Percentiles rank a stretch among this genome's conserved stretches.
phyloP scores from a whole-genome alignment of 2,329 filamentous ascomycete species.

The Madurella mycetomatis region DNA sequence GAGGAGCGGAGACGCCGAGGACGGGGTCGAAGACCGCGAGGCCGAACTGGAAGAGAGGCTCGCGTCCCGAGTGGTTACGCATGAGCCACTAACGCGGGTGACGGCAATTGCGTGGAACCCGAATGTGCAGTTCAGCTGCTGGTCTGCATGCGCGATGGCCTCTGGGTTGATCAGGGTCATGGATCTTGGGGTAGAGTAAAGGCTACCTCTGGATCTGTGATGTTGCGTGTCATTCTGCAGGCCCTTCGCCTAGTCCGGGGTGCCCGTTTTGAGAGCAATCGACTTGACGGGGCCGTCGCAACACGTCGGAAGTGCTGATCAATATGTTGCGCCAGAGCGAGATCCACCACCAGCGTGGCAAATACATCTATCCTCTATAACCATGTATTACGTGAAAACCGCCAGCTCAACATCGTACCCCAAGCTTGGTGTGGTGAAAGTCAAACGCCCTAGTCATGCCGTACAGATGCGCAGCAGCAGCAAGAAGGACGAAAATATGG shows the following conservation, averaged over 20 bases:
- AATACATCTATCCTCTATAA: conserved; percentile 1
- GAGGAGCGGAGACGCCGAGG: conserved; percentile 11
- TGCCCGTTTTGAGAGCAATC: neutral
- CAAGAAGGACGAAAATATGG: conserved; percentile 80
- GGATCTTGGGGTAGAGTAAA: conserved; percentile 54
- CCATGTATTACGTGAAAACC: neutral
- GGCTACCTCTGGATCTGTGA: no score
- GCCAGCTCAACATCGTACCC: conserved; percentile 42
- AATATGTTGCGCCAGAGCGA: neutral
- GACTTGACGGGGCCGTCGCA: neutral
- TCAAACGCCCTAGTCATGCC: conserved; percentile 83
- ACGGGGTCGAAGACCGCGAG: conserved; percentile 17
- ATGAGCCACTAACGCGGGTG: conserved; percentile 60
- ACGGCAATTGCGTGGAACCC: conserved; percentile 65
- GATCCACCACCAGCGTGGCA: neutral
- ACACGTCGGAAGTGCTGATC: neutral
- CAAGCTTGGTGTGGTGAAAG: conserved; percentile 64
- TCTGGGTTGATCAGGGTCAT: conserved; percentile 63
- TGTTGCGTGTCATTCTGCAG: no score
- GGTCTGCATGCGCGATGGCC: conserved; percentile 62
- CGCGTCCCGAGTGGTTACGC: conserved; percentile 45
- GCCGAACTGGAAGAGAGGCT: conserved; percentile 24
- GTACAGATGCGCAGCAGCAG: conserved; percentile 74
- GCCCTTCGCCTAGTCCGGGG: no score
- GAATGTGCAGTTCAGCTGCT: conserved; percentile 59